phyloP scores from a whole-genome alignment of 2,329 filamentous ascomycete species.

The Aureobasidium zeae region DNA sequence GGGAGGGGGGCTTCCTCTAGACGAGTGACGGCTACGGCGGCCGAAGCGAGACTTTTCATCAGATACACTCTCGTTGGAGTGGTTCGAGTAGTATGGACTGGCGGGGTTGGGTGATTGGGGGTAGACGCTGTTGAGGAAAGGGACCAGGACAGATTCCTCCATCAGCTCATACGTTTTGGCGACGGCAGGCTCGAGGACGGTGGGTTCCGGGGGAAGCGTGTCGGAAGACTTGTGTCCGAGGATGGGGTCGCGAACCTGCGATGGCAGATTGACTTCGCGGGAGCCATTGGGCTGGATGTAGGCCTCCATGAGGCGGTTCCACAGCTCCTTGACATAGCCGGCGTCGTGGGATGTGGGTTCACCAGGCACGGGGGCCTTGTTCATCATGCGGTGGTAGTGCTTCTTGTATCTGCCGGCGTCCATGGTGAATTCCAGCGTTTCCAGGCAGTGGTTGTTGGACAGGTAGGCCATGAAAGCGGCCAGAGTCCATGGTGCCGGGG shows the following conservation, averaged over 20 bases:
- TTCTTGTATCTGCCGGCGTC: slow-evolving; percentile 79
- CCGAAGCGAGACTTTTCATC: slow-evolving; percentile 16
- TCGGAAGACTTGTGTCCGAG: slow-evolving; percentile 52
- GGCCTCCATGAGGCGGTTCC: slow-evolving; percentile 78
- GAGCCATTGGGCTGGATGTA: slow-evolving; percentile 82
- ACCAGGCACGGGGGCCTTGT: slow-evolving; percentile 33
- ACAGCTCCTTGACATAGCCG: slow-evolving; percentile 68
- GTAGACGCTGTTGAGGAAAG: slow-evolving; percentile 67
- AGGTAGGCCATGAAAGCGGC: slow-evolving; percentile 93
- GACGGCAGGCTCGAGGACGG: slow-evolving; percentile 70
- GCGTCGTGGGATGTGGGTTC: slow-evolving; percentile 46
- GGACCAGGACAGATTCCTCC: slow-evolving; percentile 91
- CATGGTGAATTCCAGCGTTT: slow-evolving; percentile 93
- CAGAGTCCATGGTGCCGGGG: slow-evolving; percentile 80
- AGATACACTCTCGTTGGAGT: slow-evolving; percentile 31
- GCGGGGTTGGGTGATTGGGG: slow-evolving; percentile 40
- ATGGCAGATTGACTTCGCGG: slow-evolving; percentile 83
- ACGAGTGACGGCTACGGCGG: slow-evolving; percentile 14
- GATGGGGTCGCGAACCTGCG: slow-evolving; percentile 72
- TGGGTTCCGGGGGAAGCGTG: slow-evolving; percentile 60
- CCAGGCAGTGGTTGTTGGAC: slow-evolving; percentile 92
- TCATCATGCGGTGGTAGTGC: slow-evolving; percentile 52
- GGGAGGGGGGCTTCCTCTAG: slow-evolving; percentile 26
- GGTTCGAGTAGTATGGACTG: slow-evolving; percentile 33
- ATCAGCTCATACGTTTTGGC: slow-evolving; percentile 89